Percentiles rank a stretch among this genome's conserved stretches.
Evolutionary conservation across 164 flowering plant species (phyloP).

Genomic region (Akebia trifoliata): DNA sequence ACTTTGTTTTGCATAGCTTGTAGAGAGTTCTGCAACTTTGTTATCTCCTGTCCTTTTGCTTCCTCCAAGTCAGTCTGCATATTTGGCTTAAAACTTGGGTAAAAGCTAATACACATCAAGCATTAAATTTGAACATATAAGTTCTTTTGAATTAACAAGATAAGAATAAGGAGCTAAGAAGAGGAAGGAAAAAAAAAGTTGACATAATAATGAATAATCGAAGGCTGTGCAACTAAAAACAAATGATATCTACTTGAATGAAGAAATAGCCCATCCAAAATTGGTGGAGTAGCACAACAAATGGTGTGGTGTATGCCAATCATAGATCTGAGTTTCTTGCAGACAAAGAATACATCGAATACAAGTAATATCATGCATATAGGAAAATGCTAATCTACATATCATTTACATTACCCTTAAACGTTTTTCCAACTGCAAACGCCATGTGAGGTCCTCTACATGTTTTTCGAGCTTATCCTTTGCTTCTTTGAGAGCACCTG

Average conservation of each 20-base stretch:
- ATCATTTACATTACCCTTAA: conserved; percentile 48
- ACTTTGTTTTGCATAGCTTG: conserved; percentile 38
- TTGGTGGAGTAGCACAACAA: background rate
- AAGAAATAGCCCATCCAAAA: too few species aligned
- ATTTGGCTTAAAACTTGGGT: conserved; percentile 9
- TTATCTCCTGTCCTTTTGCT: conserved; percentile 46
- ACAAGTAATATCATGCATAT: background rate
- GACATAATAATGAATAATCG: background rate
- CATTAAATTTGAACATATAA: background rate
- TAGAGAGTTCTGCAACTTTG: conserved; percentile 38
- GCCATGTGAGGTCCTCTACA: conserved; percentile 90
- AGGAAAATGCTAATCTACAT: background rate
- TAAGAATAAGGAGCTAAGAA: background rate
- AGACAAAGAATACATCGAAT: background rate
- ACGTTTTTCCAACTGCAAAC: conserved; percentile 76
- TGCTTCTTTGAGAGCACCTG: conserved; percentile 92
- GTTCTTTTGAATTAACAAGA: background rate
- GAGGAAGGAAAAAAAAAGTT: background rate
- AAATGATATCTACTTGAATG: too few species aligned
- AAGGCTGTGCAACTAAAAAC: too few species aligned
- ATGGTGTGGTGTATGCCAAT: background rate
- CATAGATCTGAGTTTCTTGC: background rate
- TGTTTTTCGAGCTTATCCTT: conserved; percentile 80
- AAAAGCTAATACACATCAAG: background rate
- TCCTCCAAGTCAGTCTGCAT: conserved; percentile 67